A percentile compares a stretch with the other conserved stretches of the same genome.
Evolutionary conservation across 2,329 filamentous ascomycete species (phyloP).

Genomic region (Fusarium sterilihyphosum): DNA sequence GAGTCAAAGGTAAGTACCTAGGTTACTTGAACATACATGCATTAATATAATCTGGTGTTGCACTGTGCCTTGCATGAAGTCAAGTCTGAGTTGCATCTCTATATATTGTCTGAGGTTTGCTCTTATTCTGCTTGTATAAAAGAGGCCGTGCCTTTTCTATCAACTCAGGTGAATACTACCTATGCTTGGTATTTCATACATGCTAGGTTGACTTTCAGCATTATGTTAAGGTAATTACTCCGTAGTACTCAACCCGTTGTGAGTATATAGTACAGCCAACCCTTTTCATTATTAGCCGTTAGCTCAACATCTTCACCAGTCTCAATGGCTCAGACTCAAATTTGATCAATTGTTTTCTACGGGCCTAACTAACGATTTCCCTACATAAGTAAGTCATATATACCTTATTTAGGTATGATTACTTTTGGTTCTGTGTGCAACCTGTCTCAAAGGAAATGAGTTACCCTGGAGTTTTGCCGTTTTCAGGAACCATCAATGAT

Average conservation of each 20-base stretch:
- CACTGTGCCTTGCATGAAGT: neutral
- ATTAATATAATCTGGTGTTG: neutral
- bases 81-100: neutral
- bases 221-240: neutral
- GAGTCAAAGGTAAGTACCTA: neutral
- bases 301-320: neutral
- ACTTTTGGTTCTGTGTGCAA: neutral
- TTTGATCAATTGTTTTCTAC: neutral
- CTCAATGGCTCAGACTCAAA: no score
- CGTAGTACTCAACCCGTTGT: neutral
- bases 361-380: neutral
- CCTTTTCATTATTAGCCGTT: neutral
- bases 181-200: neutral
- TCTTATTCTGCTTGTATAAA: neutral
- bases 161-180: neutral
- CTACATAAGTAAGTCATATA: neutral
- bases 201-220: neutral
- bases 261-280: neutral
- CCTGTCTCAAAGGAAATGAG: neutral
- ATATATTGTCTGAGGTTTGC: neutral
- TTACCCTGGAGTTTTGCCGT: slow-evolving; percentile 1
- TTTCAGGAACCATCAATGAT: neutral
- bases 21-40: neutral
- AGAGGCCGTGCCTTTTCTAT: neutral
- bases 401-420: no score